Percentiles rank a stretch among this genome's conserved stretches.
Evolutionary conservation across 2,329 filamentous ascomycete genomes (phyloP).

Genomic region (Emydomyces testavorans): DNA sequence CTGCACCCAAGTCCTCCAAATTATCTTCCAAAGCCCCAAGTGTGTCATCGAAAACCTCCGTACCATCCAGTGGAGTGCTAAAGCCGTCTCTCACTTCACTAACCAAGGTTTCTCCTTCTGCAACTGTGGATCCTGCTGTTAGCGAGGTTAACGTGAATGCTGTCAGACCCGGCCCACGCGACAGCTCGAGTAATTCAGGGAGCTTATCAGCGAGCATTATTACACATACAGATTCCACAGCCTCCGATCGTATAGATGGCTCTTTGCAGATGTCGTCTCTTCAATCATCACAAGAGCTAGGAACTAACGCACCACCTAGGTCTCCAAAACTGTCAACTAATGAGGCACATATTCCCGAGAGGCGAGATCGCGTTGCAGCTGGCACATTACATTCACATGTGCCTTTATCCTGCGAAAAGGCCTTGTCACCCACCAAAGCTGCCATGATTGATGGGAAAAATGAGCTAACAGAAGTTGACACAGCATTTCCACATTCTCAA

Average conservation of each 20-base stretch:
- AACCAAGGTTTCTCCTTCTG: conserved; percentile 26
- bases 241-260: conserved; percentile 25
- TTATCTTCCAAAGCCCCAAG: conserved; percentile 34
- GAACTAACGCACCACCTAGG: conserved; percentile 21
- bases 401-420: conserved; percentile 13
- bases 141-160: conserved; percentile 38
- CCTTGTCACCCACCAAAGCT: conserved; percentile 5
- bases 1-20: conserved; percentile 27
- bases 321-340: conserved; percentile 28
- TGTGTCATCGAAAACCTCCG: conserved; percentile 33
- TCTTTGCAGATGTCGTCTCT: conserved; percentile 22
- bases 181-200: conserved; percentile 25
- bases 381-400: conserved; percentile 1
- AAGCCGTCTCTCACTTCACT: conserved; percentile 31
- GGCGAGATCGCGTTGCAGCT: not conserved
- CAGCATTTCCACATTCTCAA: conserved; percentile 18
- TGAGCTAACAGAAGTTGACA: conserved; percentile 23
- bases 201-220: conserved; percentile 24
- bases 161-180: conserved; percentile 22
- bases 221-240: conserved; percentile 23
- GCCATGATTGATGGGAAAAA: conserved; percentile 21
- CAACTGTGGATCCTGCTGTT: conserved; percentile 35
- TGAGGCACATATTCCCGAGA: not conserved
- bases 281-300: conserved; percentile 25
- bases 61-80: conserved; percentile 27